Evolutionary conservation across 2,329 filamentous ascomycete genomes (phyloP).

Genomic region (Scedosporium aurantiacum): DNA sequence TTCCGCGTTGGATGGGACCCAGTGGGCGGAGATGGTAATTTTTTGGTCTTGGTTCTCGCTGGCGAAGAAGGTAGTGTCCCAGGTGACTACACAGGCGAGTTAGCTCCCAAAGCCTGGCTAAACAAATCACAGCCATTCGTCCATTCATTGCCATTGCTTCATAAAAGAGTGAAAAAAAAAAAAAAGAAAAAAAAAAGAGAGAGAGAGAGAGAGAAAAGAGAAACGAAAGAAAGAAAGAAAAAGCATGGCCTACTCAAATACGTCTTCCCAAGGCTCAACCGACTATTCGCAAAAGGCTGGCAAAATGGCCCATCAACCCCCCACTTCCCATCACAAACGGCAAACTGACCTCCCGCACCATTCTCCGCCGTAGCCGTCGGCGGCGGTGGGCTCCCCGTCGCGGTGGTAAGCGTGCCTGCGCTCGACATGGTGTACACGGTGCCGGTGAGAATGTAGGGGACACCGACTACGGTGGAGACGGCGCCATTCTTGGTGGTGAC

Average conservation of each 20-base stretch:
- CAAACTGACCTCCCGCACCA: conserved; percentile 18
- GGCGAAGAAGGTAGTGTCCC: conserved; percentile 18
- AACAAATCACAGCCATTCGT: neutral
- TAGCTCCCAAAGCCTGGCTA: neutral
- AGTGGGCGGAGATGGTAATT: conserved; percentile 13
- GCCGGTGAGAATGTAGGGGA: conserved; percentile 18
- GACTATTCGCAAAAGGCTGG: conserved; percentile 17
- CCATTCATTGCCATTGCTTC: neutral
- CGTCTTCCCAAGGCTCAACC: conserved; percentile 17
- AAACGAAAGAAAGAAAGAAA: neutral
- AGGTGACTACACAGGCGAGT: conserved; percentile 18
- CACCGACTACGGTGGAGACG: conserved; percentile 16
- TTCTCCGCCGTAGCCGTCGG: conserved; percentile 17
- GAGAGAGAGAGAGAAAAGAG: neutral
- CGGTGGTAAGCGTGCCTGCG: conserved; percentile 14
- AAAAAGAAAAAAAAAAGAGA: neutral
- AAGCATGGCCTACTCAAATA: conserved; percentile 17
- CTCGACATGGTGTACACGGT: conserved; percentile 20
- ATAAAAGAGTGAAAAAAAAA: no score
- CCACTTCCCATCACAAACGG: conserved; percentile 17
- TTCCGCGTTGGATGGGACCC: conserved; percentile 4
- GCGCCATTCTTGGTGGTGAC: conserved; percentile 16
- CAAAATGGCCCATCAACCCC: conserved; percentile 21
- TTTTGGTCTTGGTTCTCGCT: conserved; percentile 9
- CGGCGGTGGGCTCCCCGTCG: conserved; percentile 20